Evolutionary conservation across 2,329 filamentous ascomycete genomes (phyloP).

Genomic region (Colletotrichum sp.): DNA sequence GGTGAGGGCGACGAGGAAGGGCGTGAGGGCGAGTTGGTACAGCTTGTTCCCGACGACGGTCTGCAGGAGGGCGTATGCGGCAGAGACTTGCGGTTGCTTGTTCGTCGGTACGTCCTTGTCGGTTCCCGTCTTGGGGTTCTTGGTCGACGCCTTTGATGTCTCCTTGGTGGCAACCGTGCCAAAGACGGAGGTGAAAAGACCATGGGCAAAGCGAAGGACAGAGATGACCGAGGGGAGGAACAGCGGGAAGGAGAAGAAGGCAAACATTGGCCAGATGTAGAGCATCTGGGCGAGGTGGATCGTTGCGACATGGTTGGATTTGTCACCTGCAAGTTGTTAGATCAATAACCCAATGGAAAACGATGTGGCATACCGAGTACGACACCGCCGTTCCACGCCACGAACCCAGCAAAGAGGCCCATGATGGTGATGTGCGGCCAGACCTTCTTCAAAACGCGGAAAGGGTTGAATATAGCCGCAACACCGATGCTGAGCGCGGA

Average conservation of each 20-base stretch:
- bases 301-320: constrained; percentile 90
- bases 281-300: constrained; percentile 91
- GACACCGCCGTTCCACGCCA: constrained; percentile 87
- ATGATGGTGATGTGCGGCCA: constrained; percentile 71
- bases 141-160: background rate
- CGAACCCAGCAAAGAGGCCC: constrained; percentile 73
- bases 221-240: constrained; percentile 60
- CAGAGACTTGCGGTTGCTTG: background rate
- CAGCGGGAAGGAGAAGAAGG: constrained; percentile 88
- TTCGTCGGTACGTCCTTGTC: background rate
- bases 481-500: constrained; percentile 69
- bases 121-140: background rate
- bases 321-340: constrained; percentile 71
- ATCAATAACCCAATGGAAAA: background rate
- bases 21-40: constrained; percentile 30
- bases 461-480: constrained; percentile 57
- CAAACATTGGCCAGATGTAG: constrained; percentile 90
- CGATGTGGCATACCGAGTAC: constrained; percentile 71
- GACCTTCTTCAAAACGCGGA: constrained; percentile 49
- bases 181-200: background rate
- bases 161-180: background rate
- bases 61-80: constrained; percentile 1
- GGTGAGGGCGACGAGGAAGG: constrained; percentile 38
- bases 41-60: constrained; percentile 28
- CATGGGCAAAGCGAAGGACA: constrained; percentile 7